Base-by-base conservation (phyloP, 108 stramenopile species). In the Licmophora abbreviata region DNA sequence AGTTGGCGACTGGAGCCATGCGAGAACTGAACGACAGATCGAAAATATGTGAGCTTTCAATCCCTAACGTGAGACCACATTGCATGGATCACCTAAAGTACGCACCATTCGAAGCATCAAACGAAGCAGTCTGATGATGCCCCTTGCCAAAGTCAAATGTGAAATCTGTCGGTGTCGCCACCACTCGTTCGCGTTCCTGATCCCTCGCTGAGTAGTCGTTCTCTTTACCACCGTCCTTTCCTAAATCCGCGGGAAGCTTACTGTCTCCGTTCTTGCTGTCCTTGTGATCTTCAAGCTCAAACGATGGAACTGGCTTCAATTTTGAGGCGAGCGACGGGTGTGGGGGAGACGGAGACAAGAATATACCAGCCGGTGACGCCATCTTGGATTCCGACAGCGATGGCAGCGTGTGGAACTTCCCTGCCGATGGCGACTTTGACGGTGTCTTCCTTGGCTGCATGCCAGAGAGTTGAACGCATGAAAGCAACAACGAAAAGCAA, bases 151-250 rank as follows among this genome's bases (percentile, higher is more conserved):
- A 90, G 61, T 90, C 88, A 46, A 60, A 44, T 17, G 88, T 74
- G 60, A 90, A 90, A 50, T 90, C 81, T n/a, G 84, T 83, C 1
- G 88, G 84, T 1, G 84, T 90, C 29, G 65, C 29, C 45, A 71
- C 14, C 29, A 57, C 46, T 34, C 68, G 54, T 37, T 69, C 74
- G 11, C 66, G 41, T 10, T 63, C 61, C n/a, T 43, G 25, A 17
- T 25, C 22, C 24, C 22, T 45, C 43, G 47, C 51, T 3, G 56
- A 29, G 5, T 50, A 48, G 15, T 48, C 40, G 57, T 63, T 59
- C 14, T 48, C 43, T 18, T 61, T 56, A 7, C 4, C 1, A 29
- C 25, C 46, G 1, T 29, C 33, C 44, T 2, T 5, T 15, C 44
- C 23, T 26, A 21, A 25, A 21, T 21, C 24, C 1, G 14, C 9